Evolutionary conservation across 2,329 filamentous ascomycete species (phyloP).

Genomic region (Fusarium domesticum): DNA sequence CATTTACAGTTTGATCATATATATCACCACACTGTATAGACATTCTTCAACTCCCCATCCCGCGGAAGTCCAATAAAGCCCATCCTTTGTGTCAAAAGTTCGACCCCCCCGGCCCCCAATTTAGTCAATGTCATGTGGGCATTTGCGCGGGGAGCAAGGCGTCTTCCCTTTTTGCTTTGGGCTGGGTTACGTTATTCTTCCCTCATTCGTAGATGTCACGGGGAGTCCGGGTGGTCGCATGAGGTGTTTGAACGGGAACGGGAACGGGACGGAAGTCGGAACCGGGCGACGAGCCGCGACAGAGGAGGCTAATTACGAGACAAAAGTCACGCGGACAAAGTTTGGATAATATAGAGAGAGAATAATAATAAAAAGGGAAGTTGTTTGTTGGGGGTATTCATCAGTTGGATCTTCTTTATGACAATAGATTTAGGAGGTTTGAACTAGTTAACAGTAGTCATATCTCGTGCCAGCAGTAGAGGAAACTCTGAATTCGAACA

Average conservation of each 20-base stretch:
- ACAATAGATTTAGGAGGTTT: no score
- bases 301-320: neutral
- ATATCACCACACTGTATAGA: neutral
- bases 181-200: no score
- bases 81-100: neutral
- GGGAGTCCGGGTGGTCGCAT: conserved; percentile 18
- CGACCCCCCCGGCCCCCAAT: neutral
- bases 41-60: neutral
- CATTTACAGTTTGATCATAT: neutral
- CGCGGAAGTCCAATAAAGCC: neutral
- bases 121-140: neutral
- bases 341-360: neutral
- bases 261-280: conserved; percentile 8
- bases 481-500: no score
- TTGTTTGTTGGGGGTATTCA: neutral
- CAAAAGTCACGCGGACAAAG: neutral
- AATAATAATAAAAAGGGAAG: neutral
- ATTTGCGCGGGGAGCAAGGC: no score
- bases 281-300: neutral
- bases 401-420: no score
- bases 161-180: no score
- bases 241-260: conserved; percentile 7
- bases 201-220: no score
- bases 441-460: no score
- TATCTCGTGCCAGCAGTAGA: no score